Percentiles rank a stretch among this genome's conserved stretches.
Conservation (phyloP, 179 eudicot genomes). For the Carnegiea gigantea region DNA sequence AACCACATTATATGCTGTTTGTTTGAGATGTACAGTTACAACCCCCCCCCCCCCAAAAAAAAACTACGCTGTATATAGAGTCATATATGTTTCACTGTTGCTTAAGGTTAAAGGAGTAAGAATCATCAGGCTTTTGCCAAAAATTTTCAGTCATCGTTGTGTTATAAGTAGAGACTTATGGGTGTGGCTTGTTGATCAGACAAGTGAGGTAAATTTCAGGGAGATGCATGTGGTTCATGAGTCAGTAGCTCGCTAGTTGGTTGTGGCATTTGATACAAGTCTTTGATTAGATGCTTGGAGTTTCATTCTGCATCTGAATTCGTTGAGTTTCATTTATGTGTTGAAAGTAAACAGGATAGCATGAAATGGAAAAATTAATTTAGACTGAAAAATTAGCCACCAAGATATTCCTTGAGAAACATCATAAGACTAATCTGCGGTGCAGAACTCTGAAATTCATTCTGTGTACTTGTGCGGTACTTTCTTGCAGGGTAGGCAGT, state of each 20-base stretch:
- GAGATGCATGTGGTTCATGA: not conserved
- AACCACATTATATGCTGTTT: not conserved
- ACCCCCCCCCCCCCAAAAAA: not conserved
- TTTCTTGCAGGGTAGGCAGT: conserved; percentile 61
- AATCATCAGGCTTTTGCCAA: not conserved
- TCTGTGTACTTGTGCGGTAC: not conserved
- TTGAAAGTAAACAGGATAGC: not conserved
- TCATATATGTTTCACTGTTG: too few species aligned
- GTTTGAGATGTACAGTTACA: not conserved
- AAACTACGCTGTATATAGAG: too few species aligned
- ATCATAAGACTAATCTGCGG: not conserved
- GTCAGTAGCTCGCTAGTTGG: not conserved
- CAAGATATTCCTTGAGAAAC: not conserved
- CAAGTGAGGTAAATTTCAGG: not conserved
- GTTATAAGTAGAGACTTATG: not conserved
- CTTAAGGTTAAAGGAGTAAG: not conserved
- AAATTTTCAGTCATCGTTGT: too few species aligned
- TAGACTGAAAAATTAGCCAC: too few species aligned
- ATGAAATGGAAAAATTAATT: too few species aligned
- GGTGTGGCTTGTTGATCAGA: not conserved
- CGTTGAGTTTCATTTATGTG: not conserved
- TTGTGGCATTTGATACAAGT: not conserved
- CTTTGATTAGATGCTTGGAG: not conserved
- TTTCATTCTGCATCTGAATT: not conserved
- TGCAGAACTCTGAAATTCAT: not conserved